phyloP scores from a whole-genome alignment of 2,329 filamentous ascomycete genomes.

The Arachnomyces sp. region DNA sequence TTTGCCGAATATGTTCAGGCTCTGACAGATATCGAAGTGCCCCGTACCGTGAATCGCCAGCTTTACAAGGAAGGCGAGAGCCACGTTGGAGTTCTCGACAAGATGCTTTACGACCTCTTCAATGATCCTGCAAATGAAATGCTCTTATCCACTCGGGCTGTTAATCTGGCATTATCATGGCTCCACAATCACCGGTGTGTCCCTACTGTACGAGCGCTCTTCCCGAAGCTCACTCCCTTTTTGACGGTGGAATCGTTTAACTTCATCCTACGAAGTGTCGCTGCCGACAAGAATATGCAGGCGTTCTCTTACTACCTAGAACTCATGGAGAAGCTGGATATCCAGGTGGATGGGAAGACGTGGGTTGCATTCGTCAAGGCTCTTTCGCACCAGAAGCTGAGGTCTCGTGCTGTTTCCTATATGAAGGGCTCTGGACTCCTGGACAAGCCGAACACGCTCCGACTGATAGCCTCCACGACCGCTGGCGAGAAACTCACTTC shows the following conservation, averaged over 20 bases:
- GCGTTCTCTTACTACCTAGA: conserved; percentile 31
- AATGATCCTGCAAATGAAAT: conserved; percentile 19
- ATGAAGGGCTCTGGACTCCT: conserved; percentile 28
- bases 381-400: conserved; percentile 20
- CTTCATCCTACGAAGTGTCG: conserved; percentile 33
- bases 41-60: conserved; percentile 13
- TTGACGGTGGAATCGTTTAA: conserved; percentile 37
- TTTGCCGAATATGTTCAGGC: conserved; percentile 34
- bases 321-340: conserved; percentile 29
- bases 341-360: conserved; percentile 33
- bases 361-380: conserved; percentile 35
- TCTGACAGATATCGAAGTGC: conserved; percentile 21
- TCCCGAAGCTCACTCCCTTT: conserved; percentile 27
- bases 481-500: conserved; percentile 24
- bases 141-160: conserved; percentile 32
- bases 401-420: conserved; percentile 20
- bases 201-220: conserved; percentile 23
- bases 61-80: conserved; percentile 10
- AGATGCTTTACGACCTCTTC: conserved; percentile 28
- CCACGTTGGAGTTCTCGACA: conserved; percentile 13
- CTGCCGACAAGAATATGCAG: conserved; percentile 29
- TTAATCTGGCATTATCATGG: conserved; percentile 33
- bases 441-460: conserved; percentile 16
- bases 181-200: conserved; percentile 28
- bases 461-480: conserved; percentile 21